These are phyloP conservation scores for Gonium pectorale DNA, from an alignment of 139 green algal genomes.

Conservation along the genomic window DNA sequence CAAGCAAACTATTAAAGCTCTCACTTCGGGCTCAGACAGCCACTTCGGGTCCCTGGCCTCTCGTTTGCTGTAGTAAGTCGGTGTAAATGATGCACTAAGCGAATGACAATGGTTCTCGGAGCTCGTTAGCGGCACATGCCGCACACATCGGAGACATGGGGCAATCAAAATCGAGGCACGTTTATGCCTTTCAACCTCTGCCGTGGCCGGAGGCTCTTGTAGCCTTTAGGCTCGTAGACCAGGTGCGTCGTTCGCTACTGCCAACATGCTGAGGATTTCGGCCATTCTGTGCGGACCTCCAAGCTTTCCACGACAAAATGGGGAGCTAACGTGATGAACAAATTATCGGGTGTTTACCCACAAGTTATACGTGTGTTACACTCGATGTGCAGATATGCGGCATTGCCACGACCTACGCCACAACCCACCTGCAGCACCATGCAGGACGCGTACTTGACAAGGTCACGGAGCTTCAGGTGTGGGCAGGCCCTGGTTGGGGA, in stretches of 20 bases:
- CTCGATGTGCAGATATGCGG: slow-evolving; percentile 19
- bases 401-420: slow-evolving; percentile 17
- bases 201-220: slow-evolving; percentile 31
- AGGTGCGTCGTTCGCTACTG: slow-evolving; percentile 28
- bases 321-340: neutral
- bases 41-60: no score
- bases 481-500: no score
- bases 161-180: neutral
- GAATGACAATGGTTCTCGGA: no score
- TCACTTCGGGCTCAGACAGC: no score
- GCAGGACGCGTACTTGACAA: slow-evolving; percentile 15
- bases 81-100: no score
- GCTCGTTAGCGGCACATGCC: no score
- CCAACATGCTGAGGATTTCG: no score
- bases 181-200: slow-evolving; percentile 38
- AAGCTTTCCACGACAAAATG: no score
- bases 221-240: slow-evolving; percentile 35
- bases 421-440: neutral
- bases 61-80: no score
- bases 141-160: no score
- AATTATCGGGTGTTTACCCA: neutral
- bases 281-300: no score
- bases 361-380: neutral
- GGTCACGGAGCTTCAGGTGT: slow-evolving; percentile 28
- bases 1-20: no score